A percentile compares a stretch with the other conserved stretches of the same genome.
These are phyloP conservation scores for Isatis tinctoria DNA, from an alignment of 345 rosid species.

Conservation along the genomic window DNA sequence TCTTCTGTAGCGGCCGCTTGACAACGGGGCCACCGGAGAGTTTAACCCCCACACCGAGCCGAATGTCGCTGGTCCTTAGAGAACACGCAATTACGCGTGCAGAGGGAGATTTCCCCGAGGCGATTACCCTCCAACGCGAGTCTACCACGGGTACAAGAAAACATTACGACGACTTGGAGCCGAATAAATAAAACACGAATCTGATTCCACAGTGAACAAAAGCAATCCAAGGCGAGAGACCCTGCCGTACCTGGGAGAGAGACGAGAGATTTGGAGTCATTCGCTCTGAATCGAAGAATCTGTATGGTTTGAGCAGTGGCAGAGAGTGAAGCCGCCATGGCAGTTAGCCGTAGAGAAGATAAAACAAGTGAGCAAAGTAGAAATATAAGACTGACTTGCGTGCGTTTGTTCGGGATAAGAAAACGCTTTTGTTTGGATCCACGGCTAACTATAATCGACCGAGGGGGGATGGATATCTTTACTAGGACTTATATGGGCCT, in stretches of 20 bases:
- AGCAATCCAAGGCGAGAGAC: background rate
- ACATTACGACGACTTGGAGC: background rate
- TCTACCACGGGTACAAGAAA: conserved; percentile 24
- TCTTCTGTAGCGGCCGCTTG: conserved; percentile 40
- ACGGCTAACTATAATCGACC: background rate
- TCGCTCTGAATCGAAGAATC: conserved; percentile 36
- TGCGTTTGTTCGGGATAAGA: conserved; percentile 14
- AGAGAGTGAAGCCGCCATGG: conserved; percentile 61
- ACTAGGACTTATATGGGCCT: background rate
- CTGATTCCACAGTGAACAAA: background rate
- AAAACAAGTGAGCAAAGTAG: background rate
- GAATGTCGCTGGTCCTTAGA: conserved; percentile 33
- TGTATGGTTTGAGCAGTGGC: conserved; percentile 33
- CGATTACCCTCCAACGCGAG: conserved; percentile 29
- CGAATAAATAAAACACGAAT: background rate
- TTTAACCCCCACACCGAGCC: conserved; percentile 19
- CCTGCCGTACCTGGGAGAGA: conserved; percentile 39
- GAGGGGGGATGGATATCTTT: too few species aligned
- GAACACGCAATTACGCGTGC: conserved; percentile 21
- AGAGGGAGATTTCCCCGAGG: conserved; percentile 20
- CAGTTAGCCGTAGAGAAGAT: conserved; percentile 23
- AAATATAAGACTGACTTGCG: too few species aligned
- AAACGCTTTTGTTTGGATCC: background rate
- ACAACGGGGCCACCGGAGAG: conserved; percentile 33
- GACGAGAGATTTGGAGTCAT: conserved; percentile 37